Evolutionary conservation across 306 rosid genomes (phyloP).

Genomic region (Vigna radiata): DNA sequence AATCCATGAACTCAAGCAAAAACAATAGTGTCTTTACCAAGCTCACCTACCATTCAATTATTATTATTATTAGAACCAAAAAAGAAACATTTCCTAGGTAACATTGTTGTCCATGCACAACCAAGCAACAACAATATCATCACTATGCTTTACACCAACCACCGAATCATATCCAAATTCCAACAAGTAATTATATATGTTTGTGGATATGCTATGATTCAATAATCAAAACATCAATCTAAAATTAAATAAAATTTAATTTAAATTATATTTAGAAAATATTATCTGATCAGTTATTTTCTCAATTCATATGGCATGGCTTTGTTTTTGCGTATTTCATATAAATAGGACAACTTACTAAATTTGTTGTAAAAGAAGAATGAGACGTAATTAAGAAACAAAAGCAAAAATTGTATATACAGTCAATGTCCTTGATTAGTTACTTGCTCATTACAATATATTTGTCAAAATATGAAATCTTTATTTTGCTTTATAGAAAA

Average conservation of each 20-base stretch:
- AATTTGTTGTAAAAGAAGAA: background rate
- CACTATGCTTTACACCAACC: background rate
- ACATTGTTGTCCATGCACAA: slow-evolving; percentile 16
- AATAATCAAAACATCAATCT: too few relatives aligned
- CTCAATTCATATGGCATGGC: slow-evolving; percentile 2
- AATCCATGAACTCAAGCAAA: too few relatives aligned
- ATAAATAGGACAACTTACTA: background rate
- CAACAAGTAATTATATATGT: too few relatives aligned
- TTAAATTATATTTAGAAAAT: background rate
- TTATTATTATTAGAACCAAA: slow-evolving; percentile 2
- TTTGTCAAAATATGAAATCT: too few relatives aligned
- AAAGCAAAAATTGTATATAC: background rate
- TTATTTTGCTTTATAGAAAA: too few relatives aligned
- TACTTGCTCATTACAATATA: background rate
- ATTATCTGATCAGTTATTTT: background rate
- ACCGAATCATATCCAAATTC: background rate
- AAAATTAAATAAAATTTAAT: background rate
- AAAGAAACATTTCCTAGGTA: slow-evolving; percentile 34
- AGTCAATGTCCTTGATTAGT: background rate
- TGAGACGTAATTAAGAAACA: background rate
- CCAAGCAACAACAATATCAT: slow-evolving; percentile 18
- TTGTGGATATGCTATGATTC: background rate
- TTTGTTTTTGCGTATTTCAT: background rate
- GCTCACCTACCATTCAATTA: too few relatives aligned
- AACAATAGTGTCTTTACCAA: too few relatives aligned